A percentile compares a stretch with the other conserved stretches of the same genome.
Evolutionary conservation across 768 basidiomycete species (phyloP).

Genomic region (Mycena capillaripes): DNA sequence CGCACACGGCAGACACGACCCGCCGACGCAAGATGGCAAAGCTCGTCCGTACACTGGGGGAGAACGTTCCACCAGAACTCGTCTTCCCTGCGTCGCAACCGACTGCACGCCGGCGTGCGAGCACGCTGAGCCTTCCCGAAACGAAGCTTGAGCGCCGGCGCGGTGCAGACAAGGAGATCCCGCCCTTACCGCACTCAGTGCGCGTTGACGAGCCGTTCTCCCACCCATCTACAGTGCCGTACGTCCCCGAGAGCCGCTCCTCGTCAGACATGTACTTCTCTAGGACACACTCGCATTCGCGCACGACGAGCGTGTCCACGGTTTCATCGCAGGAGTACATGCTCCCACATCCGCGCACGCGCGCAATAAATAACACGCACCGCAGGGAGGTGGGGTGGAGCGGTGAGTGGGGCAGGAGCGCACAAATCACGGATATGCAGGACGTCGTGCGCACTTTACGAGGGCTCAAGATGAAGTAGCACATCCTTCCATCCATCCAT

Average conservation of each 20-base stretch:
- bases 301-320: not conserved
- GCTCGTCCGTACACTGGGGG: conserved; percentile 4
- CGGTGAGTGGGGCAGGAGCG: too few species aligned
- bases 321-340: not conserved
- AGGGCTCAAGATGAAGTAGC: too few species aligned
- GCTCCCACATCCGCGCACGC: too few species aligned
- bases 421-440: too few species aligned
- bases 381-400: too few species aligned
- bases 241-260: not conserved
- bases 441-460: too few species aligned
- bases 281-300: not conserved
- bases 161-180: not conserved
- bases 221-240: not conserved
- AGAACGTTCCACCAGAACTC: conserved; percentile 16
- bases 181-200: not conserved
- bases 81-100: not conserved
- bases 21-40: conserved; percentile 9
- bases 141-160: not conserved
- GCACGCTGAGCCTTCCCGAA: not conserved
- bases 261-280: not conserved
- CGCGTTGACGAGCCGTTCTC: not conserved
- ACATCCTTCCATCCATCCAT: too few species aligned
- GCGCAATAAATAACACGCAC: too few species aligned
- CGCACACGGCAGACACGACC: not conserved
- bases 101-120: not conserved